Evolutionary conservation across 164 flowering plant genomes (phyloP).

Genomic region (Magnolia sinica): DNA sequence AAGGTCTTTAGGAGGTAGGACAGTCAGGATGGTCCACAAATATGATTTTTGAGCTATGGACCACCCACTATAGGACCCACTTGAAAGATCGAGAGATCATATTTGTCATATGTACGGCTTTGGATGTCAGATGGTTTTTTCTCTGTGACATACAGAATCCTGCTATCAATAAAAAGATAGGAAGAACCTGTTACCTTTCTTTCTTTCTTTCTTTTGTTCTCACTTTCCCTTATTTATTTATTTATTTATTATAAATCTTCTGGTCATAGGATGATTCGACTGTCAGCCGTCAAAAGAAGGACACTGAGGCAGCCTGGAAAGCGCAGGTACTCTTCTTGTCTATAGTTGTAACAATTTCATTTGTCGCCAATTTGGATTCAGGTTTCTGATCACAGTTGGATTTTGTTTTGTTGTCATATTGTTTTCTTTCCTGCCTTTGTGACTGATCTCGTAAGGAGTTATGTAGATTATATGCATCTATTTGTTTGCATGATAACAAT

Average conservation of each 20-base stretch:
- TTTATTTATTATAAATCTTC: neutral
- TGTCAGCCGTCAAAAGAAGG: slow-evolving; percentile 74
- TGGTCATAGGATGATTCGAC: slow-evolving; percentile 67
- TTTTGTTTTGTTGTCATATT: neutral
- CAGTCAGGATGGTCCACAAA: too few species aligned
- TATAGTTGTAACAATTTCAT: neutral
- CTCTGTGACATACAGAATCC: too few species aligned
- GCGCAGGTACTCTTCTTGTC: slow-evolving; percentile 50
- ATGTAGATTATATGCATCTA: neutral
- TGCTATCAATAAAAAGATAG: too few species aligned
- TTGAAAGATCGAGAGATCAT: too few species aligned
- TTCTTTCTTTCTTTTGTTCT: neutral
- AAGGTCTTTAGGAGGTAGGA: too few species aligned
- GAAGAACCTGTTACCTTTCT: too few species aligned
- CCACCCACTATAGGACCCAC: too few species aligned
- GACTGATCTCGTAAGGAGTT: neutral
- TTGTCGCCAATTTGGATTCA: neutral
- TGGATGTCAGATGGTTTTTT: too few species aligned
- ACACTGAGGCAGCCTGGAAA: slow-evolving; percentile 91
- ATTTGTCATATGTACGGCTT: too few species aligned
- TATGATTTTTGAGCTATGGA: too few species aligned
- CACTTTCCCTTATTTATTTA: neutral
- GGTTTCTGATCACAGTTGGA: neutral
- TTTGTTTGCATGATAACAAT: too few species aligned
- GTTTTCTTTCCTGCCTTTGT: neutral